Evolutionary conservation across 2,329 filamentous ascomycete genomes (phyloP).

Genomic region (Penicillium italicum): DNA sequence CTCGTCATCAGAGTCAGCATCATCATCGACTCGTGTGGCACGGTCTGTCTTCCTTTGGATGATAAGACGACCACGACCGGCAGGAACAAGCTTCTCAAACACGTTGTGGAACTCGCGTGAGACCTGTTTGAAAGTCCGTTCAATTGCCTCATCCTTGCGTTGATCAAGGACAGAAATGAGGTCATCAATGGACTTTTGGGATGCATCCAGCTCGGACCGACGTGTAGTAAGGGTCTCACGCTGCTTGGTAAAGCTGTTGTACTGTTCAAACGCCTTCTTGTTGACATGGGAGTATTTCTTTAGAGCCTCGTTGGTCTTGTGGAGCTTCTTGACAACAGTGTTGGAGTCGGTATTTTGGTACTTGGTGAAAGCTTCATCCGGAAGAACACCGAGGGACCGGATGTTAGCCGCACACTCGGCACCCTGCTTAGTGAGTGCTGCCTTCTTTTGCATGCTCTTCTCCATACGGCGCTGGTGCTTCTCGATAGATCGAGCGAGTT

Average conservation of each 20-base stretch:
- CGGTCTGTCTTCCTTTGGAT: conserved; percentile 88
- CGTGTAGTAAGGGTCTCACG: conserved; percentile 82
- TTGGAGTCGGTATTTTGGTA: conserved; percentile 81
- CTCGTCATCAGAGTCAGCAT: conserved; percentile 62
- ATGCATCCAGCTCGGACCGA: conserved; percentile 79
- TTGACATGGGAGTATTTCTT: conserved; percentile 99
- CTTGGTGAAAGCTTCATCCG: conserved; percentile 88
- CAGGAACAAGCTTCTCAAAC: conserved; percentile 91
- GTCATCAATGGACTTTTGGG: conserved; percentile 82
- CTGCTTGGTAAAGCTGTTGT: conserved; percentile 92
- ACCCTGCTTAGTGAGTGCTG: conserved; percentile 70
- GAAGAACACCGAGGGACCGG: conserved; percentile 84
- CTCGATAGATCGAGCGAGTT: conserved; percentile 73
- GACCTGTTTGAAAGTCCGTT: conserved; percentile 97
- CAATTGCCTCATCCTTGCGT: conserved; percentile 95
- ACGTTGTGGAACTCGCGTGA: conserved; percentile 88
- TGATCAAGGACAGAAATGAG: conserved; percentile 90
- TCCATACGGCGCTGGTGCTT: conserved; percentile 87
- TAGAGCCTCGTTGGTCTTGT: conserved; percentile 85
- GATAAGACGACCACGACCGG: conserved; percentile 83
- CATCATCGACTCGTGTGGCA: conserved; percentile 60
- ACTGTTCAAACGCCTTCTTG: conserved; percentile 99
- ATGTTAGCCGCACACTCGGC: conserved; percentile 84
- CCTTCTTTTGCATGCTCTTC: conserved; percentile 85
- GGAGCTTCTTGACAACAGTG: conserved; percentile 68